Percentiles rank a stretch among this genome's conserved stretches.
phyloP scores from a whole-genome alignment of 2,329 filamentous ascomycete genomes.

The Scolecobasidium constrictum region DNA sequence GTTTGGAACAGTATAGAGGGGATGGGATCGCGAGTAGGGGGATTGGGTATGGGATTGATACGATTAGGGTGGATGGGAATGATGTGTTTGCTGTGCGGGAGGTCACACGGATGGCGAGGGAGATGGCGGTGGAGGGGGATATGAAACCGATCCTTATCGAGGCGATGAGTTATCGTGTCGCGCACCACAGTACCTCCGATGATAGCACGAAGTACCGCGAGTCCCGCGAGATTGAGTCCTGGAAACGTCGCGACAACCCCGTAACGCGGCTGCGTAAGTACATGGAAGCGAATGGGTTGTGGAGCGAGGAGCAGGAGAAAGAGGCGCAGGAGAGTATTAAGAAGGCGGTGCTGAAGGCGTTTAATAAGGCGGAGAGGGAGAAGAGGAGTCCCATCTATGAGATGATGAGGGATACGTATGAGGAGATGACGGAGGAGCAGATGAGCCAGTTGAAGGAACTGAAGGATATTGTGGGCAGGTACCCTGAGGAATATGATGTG shows the following conservation, averaged over 20 bases:
- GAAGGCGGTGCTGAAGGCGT: slow-evolving; percentile 72
- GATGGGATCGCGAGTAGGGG: slow-evolving; percentile 84
- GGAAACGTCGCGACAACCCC: slow-evolving; percentile 83
- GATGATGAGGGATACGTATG: slow-evolving; percentile 85
- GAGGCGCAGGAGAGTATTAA: slow-evolving; percentile 53
- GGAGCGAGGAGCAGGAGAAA: slow-evolving; percentile 77
- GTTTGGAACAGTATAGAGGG: slow-evolving; percentile 80
- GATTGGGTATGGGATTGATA: slow-evolving; percentile 87
- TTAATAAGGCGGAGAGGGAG: slow-evolving; percentile 70
- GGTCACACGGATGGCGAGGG: slow-evolving; percentile 65
- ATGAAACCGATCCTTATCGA: slow-evolving; percentile 79
- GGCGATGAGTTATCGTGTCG: slow-evolving; percentile 96
- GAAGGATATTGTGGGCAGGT: slow-evolving; percentile 66
- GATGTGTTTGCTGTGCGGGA: slow-evolving; percentile 83
- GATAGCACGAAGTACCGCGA: slow-evolving; percentile 95
- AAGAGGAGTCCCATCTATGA: slow-evolving; percentile 62
- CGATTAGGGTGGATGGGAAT: slow-evolving; percentile 86
- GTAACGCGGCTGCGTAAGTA: slow-evolving; percentile 80
- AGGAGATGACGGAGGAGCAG: slow-evolving; percentile 71
- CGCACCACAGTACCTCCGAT: slow-evolving; percentile 92
- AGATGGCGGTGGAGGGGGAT: slow-evolving; percentile 69
- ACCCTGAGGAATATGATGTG: slow-evolving; percentile 87
- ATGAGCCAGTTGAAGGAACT: slow-evolving; percentile 66
- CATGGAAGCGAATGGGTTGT: slow-evolving; percentile 72
- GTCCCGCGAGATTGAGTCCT: slow-evolving; percentile 85